A percentile compares a stretch with the other conserved stretches of the same genome.
Conservation (phyloP, 352 stramenopile genomes). For the Phytophthora macrochlamydospora region DNA sequence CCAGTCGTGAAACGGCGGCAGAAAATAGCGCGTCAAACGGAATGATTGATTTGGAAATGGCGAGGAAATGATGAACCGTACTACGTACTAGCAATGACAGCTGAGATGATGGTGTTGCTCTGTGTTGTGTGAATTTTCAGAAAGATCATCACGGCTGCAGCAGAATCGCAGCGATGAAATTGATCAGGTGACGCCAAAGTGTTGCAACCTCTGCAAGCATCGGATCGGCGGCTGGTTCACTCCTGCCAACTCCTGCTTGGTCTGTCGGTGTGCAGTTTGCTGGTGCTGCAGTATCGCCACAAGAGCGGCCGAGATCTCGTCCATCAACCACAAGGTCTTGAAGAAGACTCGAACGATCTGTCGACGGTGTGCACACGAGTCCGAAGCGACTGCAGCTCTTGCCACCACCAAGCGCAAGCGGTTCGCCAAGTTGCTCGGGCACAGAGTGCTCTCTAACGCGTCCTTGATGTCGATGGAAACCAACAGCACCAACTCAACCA, state of each 20-base stretch:
- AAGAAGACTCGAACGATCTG: constrained; percentile 25
- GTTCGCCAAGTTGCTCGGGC: not conserved
- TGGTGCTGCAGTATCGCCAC: constrained; percentile 15
- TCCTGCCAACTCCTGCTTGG: constrained; percentile 23
- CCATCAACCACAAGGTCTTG: constrained; percentile 16
- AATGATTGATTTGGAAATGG: too few relatives aligned
- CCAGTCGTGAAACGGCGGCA: too few relatives aligned
- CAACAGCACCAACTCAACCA: constrained; percentile 9
- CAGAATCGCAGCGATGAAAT: constrained; percentile 6
- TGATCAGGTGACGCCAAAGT: constrained; percentile 2
- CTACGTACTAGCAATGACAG: too few relatives aligned
- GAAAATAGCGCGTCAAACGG: too few relatives aligned
- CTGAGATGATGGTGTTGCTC: too few relatives aligned
- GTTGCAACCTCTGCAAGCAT: constrained; percentile 26
- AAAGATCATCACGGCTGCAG: not conserved
- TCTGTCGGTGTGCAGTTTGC: constrained; percentile 32
- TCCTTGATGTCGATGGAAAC: constrained; percentile 15
- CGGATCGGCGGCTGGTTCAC: constrained; percentile 16
- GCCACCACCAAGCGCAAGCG: constrained; percentile 2
- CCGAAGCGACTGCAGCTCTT: constrained; percentile 10
- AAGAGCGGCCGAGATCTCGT: constrained; percentile 19
- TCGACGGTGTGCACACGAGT: constrained; percentile 25
- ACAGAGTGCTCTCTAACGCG: constrained; percentile 11
- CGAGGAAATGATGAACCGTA: too few relatives aligned
- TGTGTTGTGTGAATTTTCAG: too few relatives aligned